Percentiles rank a stretch among this genome's conserved stretches.
Evolutionary conservation across 352 stramenopile genomes (phyloP).

Genomic region (Globisporangium yorkense): DNA sequence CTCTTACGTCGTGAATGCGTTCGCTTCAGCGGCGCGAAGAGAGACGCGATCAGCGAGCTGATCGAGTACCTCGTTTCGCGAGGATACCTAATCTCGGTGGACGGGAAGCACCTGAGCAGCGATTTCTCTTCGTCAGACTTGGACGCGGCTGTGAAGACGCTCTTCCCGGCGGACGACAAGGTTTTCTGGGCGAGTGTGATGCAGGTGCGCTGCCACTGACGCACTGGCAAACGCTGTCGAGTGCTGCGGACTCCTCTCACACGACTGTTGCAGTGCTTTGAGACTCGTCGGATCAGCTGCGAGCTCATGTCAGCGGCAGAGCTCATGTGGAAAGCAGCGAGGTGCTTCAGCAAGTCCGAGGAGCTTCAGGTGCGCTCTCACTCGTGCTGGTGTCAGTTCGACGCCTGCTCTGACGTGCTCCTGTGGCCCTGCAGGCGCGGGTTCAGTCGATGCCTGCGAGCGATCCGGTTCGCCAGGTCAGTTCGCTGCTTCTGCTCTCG

Average conservation of each 20-base stretch:
- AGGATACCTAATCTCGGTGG: slow-evolving; percentile 3
- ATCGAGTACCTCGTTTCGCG: slow-evolving; percentile 3
- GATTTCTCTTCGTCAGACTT: neutral
- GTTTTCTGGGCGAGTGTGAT: slow-evolving; percentile 11
- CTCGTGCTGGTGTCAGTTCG: neutral
- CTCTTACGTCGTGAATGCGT: neutral
- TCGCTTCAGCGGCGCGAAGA: slow-evolving; percentile 3
- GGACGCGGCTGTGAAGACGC: neutral
- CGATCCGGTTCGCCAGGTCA: slow-evolving; percentile 5
- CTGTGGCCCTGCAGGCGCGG: slow-evolving; percentile 1
- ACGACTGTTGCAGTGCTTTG: slow-evolving; percentile 13
- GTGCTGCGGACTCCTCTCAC: neutral
- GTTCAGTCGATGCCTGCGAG: slow-evolving; percentile 5
- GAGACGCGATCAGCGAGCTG: slow-evolving; percentile 3
- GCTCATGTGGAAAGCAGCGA: slow-evolving; percentile 19
- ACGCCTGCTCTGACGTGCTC: neutral
- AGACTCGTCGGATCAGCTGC: slow-evolving; percentile 22
- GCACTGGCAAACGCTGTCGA: neutral
- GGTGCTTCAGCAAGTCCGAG: slow-evolving; percentile 30
- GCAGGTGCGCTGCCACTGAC: slow-evolving; percentile 4
- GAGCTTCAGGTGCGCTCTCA: slow-evolving; percentile 21
- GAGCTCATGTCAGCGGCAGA: slow-evolving; percentile 19
- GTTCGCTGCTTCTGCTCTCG: neutral
- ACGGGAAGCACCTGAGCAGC: neutral
- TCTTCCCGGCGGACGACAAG: slow-evolving; percentile 10